Conservation (phyloP, 352 stramenopile genomes). For the Pythium aristosporum region DNA sequence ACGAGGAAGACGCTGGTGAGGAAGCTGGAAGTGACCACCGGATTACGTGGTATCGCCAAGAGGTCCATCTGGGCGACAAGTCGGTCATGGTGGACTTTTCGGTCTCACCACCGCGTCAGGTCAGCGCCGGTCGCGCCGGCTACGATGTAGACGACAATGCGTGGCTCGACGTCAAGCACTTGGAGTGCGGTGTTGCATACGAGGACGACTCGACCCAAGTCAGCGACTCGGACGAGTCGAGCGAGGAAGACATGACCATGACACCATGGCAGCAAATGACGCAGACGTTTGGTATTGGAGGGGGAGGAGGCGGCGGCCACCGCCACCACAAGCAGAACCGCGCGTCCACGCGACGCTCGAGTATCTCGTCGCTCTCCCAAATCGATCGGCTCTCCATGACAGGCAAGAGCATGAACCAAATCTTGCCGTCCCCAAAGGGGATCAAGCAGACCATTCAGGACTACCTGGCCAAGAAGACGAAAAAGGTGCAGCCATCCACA, state of each 20-base stretch:
- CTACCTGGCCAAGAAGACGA: constrained; percentile 62
- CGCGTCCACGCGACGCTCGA: constrained; percentile 49
- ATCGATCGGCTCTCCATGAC: constrained; percentile 57
- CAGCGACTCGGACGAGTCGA: constrained; percentile 79
- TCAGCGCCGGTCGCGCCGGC: constrained; percentile 17
- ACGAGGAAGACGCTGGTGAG: background rate
- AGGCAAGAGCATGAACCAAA: constrained; percentile 50
- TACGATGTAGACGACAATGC: constrained; percentile 35
- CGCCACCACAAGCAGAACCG: constrained; percentile 20
- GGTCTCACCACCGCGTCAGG: constrained; percentile 27
- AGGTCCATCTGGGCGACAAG: constrained; percentile 32
- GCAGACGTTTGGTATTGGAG: constrained; percentile 71
- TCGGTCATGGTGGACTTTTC: constrained; percentile 37
- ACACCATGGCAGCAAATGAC: constrained; percentile 86
- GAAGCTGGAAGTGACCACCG: constrained; percentile 10
- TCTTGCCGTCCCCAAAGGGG: constrained; percentile 45
- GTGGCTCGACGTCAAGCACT: constrained; percentile 53
- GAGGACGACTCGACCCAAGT: constrained; percentile 81
- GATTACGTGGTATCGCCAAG: constrained; percentile 27
- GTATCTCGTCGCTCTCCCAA: constrained; percentile 63
- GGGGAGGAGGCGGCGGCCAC: constrained; percentile 26
- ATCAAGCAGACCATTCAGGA: constrained; percentile 65
- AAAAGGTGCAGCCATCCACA: constrained; percentile 59
- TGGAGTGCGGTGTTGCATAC: constrained; percentile 75
- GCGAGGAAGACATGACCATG: constrained; percentile 75